Conservation (phyloP, 2,329 filamentous ascomycete genomes). For the Nannizzia gypsea region DNA sequence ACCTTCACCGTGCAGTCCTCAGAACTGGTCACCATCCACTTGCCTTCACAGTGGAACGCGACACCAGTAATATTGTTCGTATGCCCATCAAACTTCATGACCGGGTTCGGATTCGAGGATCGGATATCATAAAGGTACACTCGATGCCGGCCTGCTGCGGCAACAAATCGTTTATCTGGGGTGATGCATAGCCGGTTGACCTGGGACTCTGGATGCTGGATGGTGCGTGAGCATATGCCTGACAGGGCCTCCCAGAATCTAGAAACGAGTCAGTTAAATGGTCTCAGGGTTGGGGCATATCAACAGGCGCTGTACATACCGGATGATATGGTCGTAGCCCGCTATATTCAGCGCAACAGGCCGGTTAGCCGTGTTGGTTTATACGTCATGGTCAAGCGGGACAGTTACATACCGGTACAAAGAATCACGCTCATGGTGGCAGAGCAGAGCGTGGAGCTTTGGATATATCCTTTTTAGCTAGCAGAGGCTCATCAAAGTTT, state of each 20-base stretch:
- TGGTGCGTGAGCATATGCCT: conserved; percentile 93
- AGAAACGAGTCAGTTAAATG: conserved; percentile 10
- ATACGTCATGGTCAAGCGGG: background rate
- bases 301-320: conserved; percentile 36
- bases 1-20: conserved; percentile 97
- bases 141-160: conserved; percentile 66
- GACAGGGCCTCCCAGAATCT: conserved; percentile 98
- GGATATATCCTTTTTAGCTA: background rate
- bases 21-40: conserved; percentile 98
- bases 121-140: conserved; percentile 99
- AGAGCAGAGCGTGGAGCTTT: background rate
- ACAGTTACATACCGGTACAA: conserved; percentile 46
- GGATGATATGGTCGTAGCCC: conserved; percentile 65
- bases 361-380: background rate
- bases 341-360: conserved; percentile 31
- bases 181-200: conserved; percentile 98
- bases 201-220: conserved; percentile 95
- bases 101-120: conserved; percentile 86
- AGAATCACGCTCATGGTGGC: conserved; percentile 52
- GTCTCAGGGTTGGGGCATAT: background rate
- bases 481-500: background rate
- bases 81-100: conserved; percentile 91
- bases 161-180: conserved; percentile 91
- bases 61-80: conserved; percentile 93
- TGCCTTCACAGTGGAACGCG: conserved; percentile 95